phyloP scores from a whole-genome alignment of 1,284 basidiomycete genomes.

The Peniophora sp. region DNA sequence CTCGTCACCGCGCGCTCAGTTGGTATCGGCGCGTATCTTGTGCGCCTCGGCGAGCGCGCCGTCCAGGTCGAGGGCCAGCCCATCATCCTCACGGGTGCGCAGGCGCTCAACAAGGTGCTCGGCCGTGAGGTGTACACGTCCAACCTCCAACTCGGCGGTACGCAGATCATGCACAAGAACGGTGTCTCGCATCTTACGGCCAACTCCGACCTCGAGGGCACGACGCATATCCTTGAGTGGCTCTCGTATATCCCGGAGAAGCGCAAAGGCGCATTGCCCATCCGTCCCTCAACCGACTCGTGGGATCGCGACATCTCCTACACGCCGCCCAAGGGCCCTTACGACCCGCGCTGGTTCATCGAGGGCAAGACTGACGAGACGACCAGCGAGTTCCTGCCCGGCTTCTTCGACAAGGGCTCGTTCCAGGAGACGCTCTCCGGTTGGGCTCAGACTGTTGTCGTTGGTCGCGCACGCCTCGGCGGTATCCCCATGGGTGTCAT shows the following conservation, averaged over 20 bases:
- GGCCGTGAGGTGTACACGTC: constrained; percentile 99
- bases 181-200: constrained; percentile 97
- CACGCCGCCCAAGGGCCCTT: constrained; percentile 87
- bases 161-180: constrained; percentile 99
- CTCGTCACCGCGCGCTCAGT: constrained; percentile 98
- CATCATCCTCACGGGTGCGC: constrained; percentile 97
- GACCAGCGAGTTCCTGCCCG: constrained; percentile 70
- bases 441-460: constrained; percentile 98
- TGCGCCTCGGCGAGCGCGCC: constrained; percentile 94
- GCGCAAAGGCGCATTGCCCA: constrained; percentile 73
- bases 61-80: constrained; percentile 99
- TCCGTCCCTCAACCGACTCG: constrained; percentile 62
- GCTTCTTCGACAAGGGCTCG: constrained; percentile 95
- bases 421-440: constrained; percentile 96
- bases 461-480: constrained; percentile 92
- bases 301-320: constrained; percentile 96
- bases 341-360: constrained; percentile 98
- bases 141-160: constrained; percentile 97
- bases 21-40: constrained; percentile 98
- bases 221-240: constrained; percentile 91
- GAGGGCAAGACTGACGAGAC: constrained; percentile 86
- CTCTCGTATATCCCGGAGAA: constrained; percentile 87
- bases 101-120: constrained; percentile 97
- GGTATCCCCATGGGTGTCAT: constrained; percentile 98
- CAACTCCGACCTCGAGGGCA: constrained; percentile 90